Evolutionary conservation across 2,329 filamentous ascomycete genomes (phyloP).

Genomic region (Penicillium concentricum): DNA sequence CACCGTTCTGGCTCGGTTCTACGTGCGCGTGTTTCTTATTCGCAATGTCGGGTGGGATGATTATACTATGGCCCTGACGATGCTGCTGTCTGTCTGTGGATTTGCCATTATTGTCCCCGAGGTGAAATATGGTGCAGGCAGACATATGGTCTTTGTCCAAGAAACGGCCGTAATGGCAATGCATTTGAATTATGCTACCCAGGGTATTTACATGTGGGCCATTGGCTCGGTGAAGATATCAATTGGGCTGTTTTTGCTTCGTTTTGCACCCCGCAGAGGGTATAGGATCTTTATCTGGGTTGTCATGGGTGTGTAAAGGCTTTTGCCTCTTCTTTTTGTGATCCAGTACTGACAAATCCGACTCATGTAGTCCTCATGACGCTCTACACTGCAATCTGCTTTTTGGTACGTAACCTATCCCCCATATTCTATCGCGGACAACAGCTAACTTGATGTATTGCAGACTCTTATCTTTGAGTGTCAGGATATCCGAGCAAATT

Average conservation of each 20-base stretch:
- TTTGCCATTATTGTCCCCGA: conserved; percentile 43
- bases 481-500: conserved; percentile 46
- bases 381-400: conserved; percentile 20
- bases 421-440: neutral
- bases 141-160: conserved; percentile 46
- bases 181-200: conserved; percentile 46
- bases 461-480: conserved; percentile 53
- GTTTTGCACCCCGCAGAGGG: conserved; percentile 40
- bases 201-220: conserved; percentile 46
- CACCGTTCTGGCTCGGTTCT: conserved; percentile 19
- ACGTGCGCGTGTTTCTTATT: conserved; percentile 24
- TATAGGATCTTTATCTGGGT: conserved; percentile 39
- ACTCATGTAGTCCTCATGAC: conserved; percentile 14
- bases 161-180: conserved; percentile 37
- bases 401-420: conserved; percentile 6
- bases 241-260: conserved; percentile 43
- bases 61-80: conserved; percentile 19
- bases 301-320: conserved; percentile 32
- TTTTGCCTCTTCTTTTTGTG: conserved; percentile 26
- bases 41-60: conserved; percentile 23
- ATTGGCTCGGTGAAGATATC: conserved; percentile 47
- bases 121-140: conserved; percentile 47
- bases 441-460: neutral
- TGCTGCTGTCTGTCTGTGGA: conserved; percentile 36
- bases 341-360: neutral